Conservation (phyloP, 257 asterid genomes). For the Rubia yunnanensis region DNA sequence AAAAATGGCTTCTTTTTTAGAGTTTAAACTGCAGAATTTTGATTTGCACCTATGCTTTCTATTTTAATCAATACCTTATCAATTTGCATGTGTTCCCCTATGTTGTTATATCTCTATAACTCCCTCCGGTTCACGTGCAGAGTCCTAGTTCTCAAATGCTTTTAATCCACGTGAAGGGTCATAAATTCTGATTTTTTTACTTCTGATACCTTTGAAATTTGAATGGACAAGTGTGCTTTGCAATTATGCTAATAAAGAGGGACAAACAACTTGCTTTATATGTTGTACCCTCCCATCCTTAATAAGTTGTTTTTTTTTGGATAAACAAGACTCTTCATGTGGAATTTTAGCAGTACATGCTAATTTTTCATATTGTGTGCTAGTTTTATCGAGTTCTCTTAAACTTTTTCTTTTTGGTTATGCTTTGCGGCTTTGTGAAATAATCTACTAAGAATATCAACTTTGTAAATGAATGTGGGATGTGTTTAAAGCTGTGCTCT, state of each 20-base stretch:
- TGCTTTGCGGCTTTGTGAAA: background rate
- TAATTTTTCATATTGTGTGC: background rate
- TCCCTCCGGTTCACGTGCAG: background rate
- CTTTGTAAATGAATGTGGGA: background rate
- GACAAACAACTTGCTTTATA: background rate
- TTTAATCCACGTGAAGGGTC: background rate
- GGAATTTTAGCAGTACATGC: background rate
- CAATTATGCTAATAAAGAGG: background rate
- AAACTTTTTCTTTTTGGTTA: background rate
- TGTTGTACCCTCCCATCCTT: background rate
- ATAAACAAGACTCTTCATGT: background rate
- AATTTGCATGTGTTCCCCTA: background rate
- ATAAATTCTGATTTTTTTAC: background rate
- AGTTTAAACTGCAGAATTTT: slow-evolving; percentile 2
- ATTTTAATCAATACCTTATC: background rate
- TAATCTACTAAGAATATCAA: background rate
- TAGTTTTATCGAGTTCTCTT: background rate
- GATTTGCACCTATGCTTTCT: background rate
- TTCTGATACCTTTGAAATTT: too few species aligned
- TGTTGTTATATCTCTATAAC: background rate
- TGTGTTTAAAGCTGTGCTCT: background rate
- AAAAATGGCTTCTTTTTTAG: background rate
- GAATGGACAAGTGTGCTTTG: background rate
- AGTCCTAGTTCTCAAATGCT: background rate
- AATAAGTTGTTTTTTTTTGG: background rate